Evolutionary conservation across 306 rosid genomes (phyloP), one percentile per base, ranked within the genome.

Genomic region (Begonia loranthoides): DNA sequence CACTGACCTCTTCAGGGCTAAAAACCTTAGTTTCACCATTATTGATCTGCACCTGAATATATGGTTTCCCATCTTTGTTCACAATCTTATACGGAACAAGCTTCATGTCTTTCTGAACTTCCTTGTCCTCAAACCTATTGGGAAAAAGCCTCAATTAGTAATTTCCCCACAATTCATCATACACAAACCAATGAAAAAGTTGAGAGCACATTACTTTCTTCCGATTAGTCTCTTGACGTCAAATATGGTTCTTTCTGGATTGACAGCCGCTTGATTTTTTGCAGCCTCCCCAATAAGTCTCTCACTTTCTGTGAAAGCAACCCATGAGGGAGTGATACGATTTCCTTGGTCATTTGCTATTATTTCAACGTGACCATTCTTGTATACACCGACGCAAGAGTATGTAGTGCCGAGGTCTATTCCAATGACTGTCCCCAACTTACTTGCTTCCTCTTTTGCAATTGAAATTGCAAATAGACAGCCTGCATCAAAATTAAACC

Each of bases 311-410:
- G 87, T 70, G 75, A 92, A 92, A 38, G 73, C 94, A 36, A 92
- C 99, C 96, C 99, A 92, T 1, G 99, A 92, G 5, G 99, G 99
- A 64, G 99, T 92, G 60, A 92, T 92, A 56, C 99, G 99, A 66
- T 92, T 92, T 59, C 99, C 99, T 63, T 92, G 99, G 66, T 92
- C 99, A 50, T 86, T 92, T 66, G 99, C 99, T 71, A 92, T 92
- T 73, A 92, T 92, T 61, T 92, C 99, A 51, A 92, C 99, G 62
- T 86, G 99, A 33, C 94, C 94, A 55, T 87, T 92, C 74, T 73
- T 92, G 59, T 92, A 92, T 49, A 92, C 99, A 63, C 94, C 99
- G 17, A 92, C 99, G 80, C 99, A 92, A 0, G 99, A 92, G 61
- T 92, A 92, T 34, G 99, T 92, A 0, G 99, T 90, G 36, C 99